phyloP scores from a whole-genome alignment of 176 grass and related monocot genomes.

The maize (Zea mays) region Zm-B73-REFERENCE-NAM-5.0 NC_050098.1:188971501-188972000 shows the following conservation, averaged over 20 bases:
- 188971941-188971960: constrained; percentile 93
- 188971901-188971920: constrained; percentile 96
- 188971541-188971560: constrained; percentile 94
- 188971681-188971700: constrained; percentile 3
- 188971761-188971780: constrained; percentile 93
- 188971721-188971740: constrained; percentile 13
- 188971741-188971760: constrained; percentile 72
- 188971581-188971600: constrained; percentile 75
- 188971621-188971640: constrained; percentile 46
- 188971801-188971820: constrained; percentile 94
- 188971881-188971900: constrained; percentile 93
- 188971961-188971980: constrained; percentile 76
- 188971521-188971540: constrained; percentile 95
- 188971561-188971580: constrained; percentile 99
- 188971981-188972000: constrained; percentile 71
- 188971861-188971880: constrained; percentile 87
- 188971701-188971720: not conserved
- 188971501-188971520: constrained; percentile 65
- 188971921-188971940: constrained; percentile 99
- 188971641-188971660: constrained; percentile 27
- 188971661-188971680: not conserved
- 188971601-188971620: constrained; percentile 94
- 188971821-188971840: constrained; percentile 83
- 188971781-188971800: constrained; percentile 85
- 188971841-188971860: constrained; percentile 94